Base-by-base conservation (phyloP, 805 yeast species). In the Ogataea wickerhamii region DNA sequence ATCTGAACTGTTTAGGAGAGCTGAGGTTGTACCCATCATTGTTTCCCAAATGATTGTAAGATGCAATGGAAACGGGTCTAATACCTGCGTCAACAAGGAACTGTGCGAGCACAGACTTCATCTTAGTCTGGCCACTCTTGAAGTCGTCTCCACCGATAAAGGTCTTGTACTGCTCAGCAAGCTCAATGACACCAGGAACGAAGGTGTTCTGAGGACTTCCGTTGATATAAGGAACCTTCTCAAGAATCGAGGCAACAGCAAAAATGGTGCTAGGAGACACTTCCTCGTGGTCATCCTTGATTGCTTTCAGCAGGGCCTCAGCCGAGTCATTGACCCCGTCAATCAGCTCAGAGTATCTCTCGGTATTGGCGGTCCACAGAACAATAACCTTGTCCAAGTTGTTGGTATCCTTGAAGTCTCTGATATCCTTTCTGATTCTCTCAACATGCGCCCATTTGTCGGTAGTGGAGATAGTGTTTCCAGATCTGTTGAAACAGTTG, bases 171-270 rank as follows among this genome's bases (percentile, higher is more conserved):
- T 73, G 59, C 65, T 88, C 95, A 33, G 97, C 95, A 51, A 89
- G 76, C 65, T 87, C 88, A 57, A 91, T 75, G 46, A 83, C 85
- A 49, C 98, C 98, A 17, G 97, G 97, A 40, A 87, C 96, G 68
- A 91, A 89, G 37, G 97, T 91, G 72, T 89, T 89, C 69, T 89
- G 98, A 37, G 98, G 98, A 28, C 96, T 87, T 32, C 97, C 98
- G 57, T 89, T 89, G 64, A 89, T 87, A 70, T 87, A 89, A 37
- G 97, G 94, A 43, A 81, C 79, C 29, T 78, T 74, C 64, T 91
- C 97, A 56, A 89, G 73, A 52, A 91, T 91, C 36, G 87, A 78
- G 13, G 98, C 98, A 50, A 87, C 86, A 7, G 97, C 97, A 57
- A 91, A 89, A 37, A 89, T 63, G n/a, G 96, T 87, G 11, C 96